These are phyloP conservation scores for Chlamydomonas sp. DNA, from an alignment of 139 green algal genomes.

Conservation along the genomic window DNA sequence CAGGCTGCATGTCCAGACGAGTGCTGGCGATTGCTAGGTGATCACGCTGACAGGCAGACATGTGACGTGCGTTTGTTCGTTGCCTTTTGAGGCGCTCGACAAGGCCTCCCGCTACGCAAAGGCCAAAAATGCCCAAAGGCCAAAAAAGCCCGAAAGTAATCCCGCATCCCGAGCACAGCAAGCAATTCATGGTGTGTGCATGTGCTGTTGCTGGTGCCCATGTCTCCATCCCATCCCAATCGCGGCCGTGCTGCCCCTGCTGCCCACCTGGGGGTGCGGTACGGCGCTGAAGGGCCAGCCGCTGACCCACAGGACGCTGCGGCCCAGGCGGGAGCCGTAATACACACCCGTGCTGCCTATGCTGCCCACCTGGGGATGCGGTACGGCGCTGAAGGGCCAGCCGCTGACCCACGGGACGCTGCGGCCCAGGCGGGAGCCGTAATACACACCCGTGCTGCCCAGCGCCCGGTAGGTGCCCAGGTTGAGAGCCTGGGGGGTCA, in stretches of 20 bases:
- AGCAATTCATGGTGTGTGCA: too few relatives aligned
- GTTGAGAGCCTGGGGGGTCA: conserved; percentile 76
- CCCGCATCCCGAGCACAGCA: too few relatives aligned
- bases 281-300: conserved; percentile 85
- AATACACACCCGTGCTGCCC: conserved; percentile 85
- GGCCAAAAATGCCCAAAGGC: too few relatives aligned
- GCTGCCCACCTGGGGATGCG: conserved; percentile 82
- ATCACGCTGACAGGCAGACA: too few relatives aligned
- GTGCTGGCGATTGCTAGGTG: too few relatives aligned
- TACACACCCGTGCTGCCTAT: conserved; percentile 69
- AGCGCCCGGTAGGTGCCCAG: conserved; percentile 78
- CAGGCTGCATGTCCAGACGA: too few relatives aligned
- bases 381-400: conserved; percentile 84
- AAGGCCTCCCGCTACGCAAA: too few relatives aligned
- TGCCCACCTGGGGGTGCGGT: conserved; percentile 83
- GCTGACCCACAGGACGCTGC: conserved; percentile 74
- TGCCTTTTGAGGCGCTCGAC: too few relatives aligned
- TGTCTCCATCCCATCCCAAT: too few relatives aligned
- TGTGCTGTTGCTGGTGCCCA: too few relatives aligned
- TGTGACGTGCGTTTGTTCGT: too few relatives aligned
- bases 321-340: conserved; percentile 84
- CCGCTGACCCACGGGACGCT: conserved; percentile 78
- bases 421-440: conserved; percentile 81
- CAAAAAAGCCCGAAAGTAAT: too few relatives aligned
- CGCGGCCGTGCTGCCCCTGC: conserved; percentile 23